These are phyloP conservation scores for Auriscalpium orientale DNA, from an alignment of 768 basidiomycete species.

Conservation along the genomic window DNA sequence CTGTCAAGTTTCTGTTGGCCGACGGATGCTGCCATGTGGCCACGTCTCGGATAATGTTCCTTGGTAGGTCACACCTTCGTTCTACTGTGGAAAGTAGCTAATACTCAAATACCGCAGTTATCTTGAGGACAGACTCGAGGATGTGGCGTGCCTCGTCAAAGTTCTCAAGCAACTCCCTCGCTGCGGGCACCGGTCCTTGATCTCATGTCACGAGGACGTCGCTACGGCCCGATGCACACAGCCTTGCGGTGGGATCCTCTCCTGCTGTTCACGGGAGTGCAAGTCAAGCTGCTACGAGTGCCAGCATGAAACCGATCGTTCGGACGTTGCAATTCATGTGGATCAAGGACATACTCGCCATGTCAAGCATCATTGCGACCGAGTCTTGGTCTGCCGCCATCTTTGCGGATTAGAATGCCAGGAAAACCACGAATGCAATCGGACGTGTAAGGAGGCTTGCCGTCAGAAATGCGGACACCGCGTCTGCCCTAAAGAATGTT, in stretches of 20 bases:
- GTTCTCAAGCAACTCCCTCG: slow-evolving; percentile 21
- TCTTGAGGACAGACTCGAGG: slow-evolving; percentile 14
- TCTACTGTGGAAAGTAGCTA: too few relatives aligned
- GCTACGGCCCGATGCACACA: slow-evolving; percentile 14
- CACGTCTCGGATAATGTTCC: slow-evolving; percentile 15
- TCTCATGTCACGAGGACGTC: slow-evolving; percentile 16
- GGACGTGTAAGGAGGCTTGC: slow-evolving; percentile 19
- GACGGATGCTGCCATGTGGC: slow-evolving; percentile 22
- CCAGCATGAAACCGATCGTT: slow-evolving; percentile 6
- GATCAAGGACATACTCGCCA: slow-evolving; percentile 14
- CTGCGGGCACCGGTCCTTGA: slow-evolving; percentile 24
- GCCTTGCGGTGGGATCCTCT: slow-evolving; percentile 17
- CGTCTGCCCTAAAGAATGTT: slow-evolving; percentile 23
- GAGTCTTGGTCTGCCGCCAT: slow-evolving; percentile 25
- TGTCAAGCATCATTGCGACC: slow-evolving; percentile 24
- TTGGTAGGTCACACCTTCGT: slow-evolving; percentile 17
- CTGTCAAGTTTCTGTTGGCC: slow-evolving; percentile 19
- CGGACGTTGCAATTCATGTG: background rate
- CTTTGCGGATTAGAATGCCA: slow-evolving; percentile 23
- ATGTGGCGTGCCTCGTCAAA: slow-evolving; percentile 17
- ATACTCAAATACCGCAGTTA: slow-evolving; percentile 12
- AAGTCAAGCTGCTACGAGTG: slow-evolving; percentile 23
- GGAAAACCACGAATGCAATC: slow-evolving; percentile 21
- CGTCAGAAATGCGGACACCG: slow-evolving; percentile 24
- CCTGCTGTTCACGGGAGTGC: slow-evolving; percentile 26